phyloP scores from a whole-genome alignment of 805 yeast species.

The Sugiyamaella marilandica region DNA sequence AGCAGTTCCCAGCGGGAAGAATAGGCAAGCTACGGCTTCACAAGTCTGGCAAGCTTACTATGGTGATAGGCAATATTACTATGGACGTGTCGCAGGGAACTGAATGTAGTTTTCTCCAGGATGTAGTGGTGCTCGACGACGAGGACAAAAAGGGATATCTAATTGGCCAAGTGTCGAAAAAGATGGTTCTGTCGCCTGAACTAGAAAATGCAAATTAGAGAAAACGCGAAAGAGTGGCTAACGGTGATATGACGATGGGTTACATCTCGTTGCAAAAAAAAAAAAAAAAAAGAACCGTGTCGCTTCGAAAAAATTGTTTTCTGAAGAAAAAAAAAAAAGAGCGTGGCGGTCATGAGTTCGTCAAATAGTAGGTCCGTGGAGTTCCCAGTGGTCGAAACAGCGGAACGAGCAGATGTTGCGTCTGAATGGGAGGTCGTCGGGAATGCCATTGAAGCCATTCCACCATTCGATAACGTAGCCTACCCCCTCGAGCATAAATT shows the following conservation, averaged over 20 bases:
- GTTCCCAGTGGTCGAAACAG: constrained; percentile 16
- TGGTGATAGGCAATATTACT: constrained; percentile 64
- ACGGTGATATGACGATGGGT: too few species aligned
- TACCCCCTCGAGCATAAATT: constrained; percentile 23
- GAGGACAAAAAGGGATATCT: constrained; percentile 41
- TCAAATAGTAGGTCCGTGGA: not conserved
- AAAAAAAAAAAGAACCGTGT: not conserved
- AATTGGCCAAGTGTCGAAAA: constrained; percentile 53
- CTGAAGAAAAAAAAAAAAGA: not conserved
- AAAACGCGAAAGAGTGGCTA: too few species aligned
- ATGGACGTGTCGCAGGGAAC: constrained; percentile 73
- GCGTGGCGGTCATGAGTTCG: not conserved
- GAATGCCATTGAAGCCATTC: constrained; percentile 19
- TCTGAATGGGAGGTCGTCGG: constrained; percentile 7
- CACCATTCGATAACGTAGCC: constrained; percentile 33
- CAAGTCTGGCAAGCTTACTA: constrained; percentile 74
- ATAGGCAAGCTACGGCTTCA: constrained; percentile 74
- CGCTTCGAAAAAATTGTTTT: too few species aligned
- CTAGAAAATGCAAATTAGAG: constrained; percentile 14
- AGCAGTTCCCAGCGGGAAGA: constrained; percentile 43
- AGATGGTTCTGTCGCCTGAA: constrained; percentile 56
- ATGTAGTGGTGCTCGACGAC: constrained; percentile 53
- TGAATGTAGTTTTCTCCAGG: constrained; percentile 65
- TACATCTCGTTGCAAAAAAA: too few species aligned
- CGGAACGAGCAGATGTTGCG: constrained; percentile 14